Percentiles rank a stretch among this genome's conserved stretches.
These are phyloP conservation scores for Xylaria sp. DNA, from an alignment of 2,329 filamentous ascomycete species.

Conservation along the genomic window DNA sequence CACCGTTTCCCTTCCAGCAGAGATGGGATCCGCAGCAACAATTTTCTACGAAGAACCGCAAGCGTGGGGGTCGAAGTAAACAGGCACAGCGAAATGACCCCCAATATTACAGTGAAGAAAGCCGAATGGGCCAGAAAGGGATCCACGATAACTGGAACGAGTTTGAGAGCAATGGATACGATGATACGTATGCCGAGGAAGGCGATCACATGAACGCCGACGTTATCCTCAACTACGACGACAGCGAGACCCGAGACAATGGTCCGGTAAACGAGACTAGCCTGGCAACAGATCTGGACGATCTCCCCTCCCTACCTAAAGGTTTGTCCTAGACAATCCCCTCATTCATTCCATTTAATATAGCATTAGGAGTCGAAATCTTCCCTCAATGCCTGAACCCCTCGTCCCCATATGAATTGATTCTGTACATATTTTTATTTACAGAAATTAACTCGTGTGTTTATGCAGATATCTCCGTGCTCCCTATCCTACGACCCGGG, in stretches of 20 bases:
- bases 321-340: constrained; percentile 34
- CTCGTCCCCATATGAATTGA: neutral
- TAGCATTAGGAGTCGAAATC: neutral
- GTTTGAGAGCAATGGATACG: constrained; percentile 21
- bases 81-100: constrained; percentile 39
- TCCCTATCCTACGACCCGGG: constrained; percentile 46
- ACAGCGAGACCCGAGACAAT: constrained; percentile 30
- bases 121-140: constrained; percentile 41
- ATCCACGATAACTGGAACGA: constrained; percentile 41
- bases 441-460: constrained; percentile 8
- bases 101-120: constrained; percentile 38
- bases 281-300: constrained; percentile 48
- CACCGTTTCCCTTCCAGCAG: constrained; percentile 85
- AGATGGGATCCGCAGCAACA: constrained; percentile 79
- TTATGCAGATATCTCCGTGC: constrained; percentile 35
- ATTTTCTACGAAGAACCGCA: constrained; percentile 36
- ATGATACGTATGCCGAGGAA: constrained; percentile 36
- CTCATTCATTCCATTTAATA: neutral
- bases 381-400: neutral
- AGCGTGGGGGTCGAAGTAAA: constrained; percentile 45
- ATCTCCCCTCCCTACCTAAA: constrained; percentile 58
- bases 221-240: constrained; percentile 40
- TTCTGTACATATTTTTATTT: neutral
- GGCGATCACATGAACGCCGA: constrained; percentile 27
- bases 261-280: constrained; percentile 32